A percentile compares a stretch with the other conserved stretches of the same genome.
Evolutionary conservation across 2,329 filamentous ascomycete genomes (phyloP).

Genomic region (Aspergillus aculeatus): DNA sequence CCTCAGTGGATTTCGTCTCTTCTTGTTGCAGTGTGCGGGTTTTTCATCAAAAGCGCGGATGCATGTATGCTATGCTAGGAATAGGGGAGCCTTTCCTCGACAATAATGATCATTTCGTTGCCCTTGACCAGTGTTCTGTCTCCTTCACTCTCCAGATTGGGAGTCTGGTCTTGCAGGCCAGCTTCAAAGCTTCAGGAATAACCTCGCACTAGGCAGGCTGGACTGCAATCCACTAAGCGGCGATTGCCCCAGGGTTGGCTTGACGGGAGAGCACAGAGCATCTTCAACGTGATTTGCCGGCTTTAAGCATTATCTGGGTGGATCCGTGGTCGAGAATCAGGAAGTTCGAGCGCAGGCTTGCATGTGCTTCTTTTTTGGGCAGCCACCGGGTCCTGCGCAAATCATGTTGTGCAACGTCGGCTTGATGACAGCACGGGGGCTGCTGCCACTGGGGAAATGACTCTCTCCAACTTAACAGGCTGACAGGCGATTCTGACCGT

Average conservation of each 20-base stretch:
- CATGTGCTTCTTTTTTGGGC: conserved; percentile 24
- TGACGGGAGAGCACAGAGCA: conserved; percentile 16
- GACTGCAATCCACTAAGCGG: conserved; percentile 8
- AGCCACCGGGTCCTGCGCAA: conserved; percentile 24
- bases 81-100: neutral
- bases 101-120: neutral
- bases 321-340: conserved; percentile 22
- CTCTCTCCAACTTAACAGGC: conserved; percentile 13
- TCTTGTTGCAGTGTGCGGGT: conserved; percentile 11
- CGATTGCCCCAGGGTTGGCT: conserved; percentile 16
- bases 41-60: conserved; percentile 13
- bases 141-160: neutral
- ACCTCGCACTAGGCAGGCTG: conserved; percentile 8
- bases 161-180: neutral
- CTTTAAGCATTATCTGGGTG: conserved; percentile 20
- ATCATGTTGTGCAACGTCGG: conserved; percentile 24
- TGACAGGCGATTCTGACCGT: conserved; percentile 10
- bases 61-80: conserved; percentile 19
- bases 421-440: conserved; percentile 14
- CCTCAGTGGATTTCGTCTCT: neutral
- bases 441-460: conserved; percentile 11
- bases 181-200: conserved; percentile 8
- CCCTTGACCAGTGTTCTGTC: conserved; percentile 2
- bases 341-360: conserved; percentile 13
- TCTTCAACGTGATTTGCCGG: conserved; percentile 18